Base-by-base conservation (phyloP, 768 basidiomycete species). In the Termitomyces sp. region DNA sequence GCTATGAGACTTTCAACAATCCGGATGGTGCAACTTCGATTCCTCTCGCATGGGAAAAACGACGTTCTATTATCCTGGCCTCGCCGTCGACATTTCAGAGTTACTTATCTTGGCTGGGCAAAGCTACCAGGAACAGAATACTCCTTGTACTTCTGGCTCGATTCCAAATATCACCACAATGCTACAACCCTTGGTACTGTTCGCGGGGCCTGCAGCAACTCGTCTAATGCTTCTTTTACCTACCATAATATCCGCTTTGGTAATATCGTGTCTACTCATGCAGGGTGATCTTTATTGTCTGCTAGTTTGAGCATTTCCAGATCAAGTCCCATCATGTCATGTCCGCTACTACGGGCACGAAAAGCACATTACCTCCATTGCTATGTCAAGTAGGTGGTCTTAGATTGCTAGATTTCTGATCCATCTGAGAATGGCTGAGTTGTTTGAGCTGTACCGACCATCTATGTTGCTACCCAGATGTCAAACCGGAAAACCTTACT, bases 191-290 rank as follows among this genome's bases (percentile, higher is more conserved):
- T 72, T 40, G 81, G 81, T 68, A 70, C 78, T 57, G 69, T 73
- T 40, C 81, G 80, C 67, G 81, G 81, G 42, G 70, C 78, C 50
- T 82, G 80, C 72, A n/a, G 56, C 80, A 54, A 69, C 51, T 57
- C 61, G 58, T 64, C 78, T 54, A 72, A 70, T 65, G 72, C 77
- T 36, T 71, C 70, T 40, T 80, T 81, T 68, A 75, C 71, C 58
- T 82, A 66, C 75, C 80, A 80, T 38, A 81, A 81, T 75, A 82
- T 82, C 73, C 75, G 71, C 66, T 78, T 76, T 65, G 81, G 80
- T 56, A 69, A 73, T 66, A 76, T 81, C 64, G 77, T 46, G 16
- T 33, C 58, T 3, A 57, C 61, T 18, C 57, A 58, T 58, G 57
- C 53, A 32, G 52, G 54, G 28, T 36, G 54, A 24, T 51, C 58